A percentile compares a stretch with the other conserved stretches of the same genome.
Conservation (phyloP, 495 filamentous ascomycete species). For the Neurospora sublineolata region DNA sequence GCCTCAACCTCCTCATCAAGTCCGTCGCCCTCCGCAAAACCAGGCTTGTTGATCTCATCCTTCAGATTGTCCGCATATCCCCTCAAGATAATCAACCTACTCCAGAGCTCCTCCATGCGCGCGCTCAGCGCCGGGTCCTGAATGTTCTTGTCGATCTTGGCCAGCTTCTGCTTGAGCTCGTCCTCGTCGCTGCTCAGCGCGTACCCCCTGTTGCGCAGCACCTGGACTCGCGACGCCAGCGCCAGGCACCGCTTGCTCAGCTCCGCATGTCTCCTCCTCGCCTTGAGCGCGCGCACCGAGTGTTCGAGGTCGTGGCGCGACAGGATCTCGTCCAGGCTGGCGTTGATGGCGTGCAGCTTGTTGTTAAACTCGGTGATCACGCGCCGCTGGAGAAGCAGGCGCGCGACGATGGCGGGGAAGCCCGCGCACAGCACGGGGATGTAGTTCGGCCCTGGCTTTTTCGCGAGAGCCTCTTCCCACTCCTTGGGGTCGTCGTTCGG, state of each 20-base stretch:
- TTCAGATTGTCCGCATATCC: slow-evolving; percentile 70
- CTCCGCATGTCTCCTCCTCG: slow-evolving; percentile 65
- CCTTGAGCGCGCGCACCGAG: slow-evolving; percentile 67
- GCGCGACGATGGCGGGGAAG: slow-evolving; percentile 53
- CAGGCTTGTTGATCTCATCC: slow-evolving; percentile 61
- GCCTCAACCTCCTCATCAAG: slow-evolving; percentile 69
- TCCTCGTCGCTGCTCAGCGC: slow-evolving; percentile 87
- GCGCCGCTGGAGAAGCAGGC: slow-evolving; percentile 65
- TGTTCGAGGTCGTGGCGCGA: slow-evolving; percentile 73
- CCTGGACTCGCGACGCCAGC: slow-evolving; percentile 83
- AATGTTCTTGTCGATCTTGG: slow-evolving; percentile 58
- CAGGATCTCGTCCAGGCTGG: slow-evolving; percentile 63
- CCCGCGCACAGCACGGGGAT: slow-evolving; percentile 55
- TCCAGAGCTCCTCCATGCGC: slow-evolving; percentile 91
- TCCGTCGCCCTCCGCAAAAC: slow-evolving; percentile 39
- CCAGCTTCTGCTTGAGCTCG: slow-evolving; percentile 73
- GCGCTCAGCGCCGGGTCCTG: slow-evolving; percentile 78
- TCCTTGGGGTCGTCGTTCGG: slow-evolving; percentile 66
- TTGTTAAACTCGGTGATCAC: slow-evolving; percentile 61
- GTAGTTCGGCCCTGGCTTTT: slow-evolving; percentile 66
- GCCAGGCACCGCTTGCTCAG: slow-evolving; percentile 71
- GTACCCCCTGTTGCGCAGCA: slow-evolving; percentile 83
- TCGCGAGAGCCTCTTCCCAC: slow-evolving; percentile 86
- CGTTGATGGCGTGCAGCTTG: slow-evolving; percentile 87
- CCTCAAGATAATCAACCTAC: slow-evolving; percentile 73